These are phyloP conservation scores for Heliosperma pusillum DNA, from an alignment of 148 eudicot species.

Conservation along the genomic window DNA sequence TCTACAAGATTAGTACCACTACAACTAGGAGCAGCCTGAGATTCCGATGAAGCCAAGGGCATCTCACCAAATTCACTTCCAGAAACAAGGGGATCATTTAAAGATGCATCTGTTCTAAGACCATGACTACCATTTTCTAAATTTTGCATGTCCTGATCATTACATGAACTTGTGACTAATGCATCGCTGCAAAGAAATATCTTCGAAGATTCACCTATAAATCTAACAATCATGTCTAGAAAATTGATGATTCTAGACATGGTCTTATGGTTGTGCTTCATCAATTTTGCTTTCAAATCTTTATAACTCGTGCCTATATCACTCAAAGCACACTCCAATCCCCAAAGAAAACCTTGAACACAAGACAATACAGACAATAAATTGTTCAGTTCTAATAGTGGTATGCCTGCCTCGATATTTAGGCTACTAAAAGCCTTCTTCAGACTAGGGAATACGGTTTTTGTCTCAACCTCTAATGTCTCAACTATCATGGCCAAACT, in stretches of 20 bases:
- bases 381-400: slow-evolving; percentile 34
- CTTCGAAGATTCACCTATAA: slow-evolving; percentile 31
- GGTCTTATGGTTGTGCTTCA: slow-evolving; percentile 33
- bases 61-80: too few species aligned
- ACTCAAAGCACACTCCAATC: slow-evolving; percentile 56
- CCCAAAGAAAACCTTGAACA: slow-evolving; percentile 66
- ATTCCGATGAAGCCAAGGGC: too few species aligned
- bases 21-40: too few species aligned
- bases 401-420: slow-evolving; percentile 16
- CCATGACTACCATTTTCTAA: slow-evolving; percentile 20
- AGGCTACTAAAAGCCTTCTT: slow-evolving; percentile 24
- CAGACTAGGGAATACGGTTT: slow-evolving; percentile 20
- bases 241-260: slow-evolving; percentile 40
- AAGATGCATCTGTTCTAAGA: too few species aligned
- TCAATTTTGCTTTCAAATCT: slow-evolving; percentile 32
- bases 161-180: slow-evolving; percentile 13
- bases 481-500: slow-evolving; percentile 42
- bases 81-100: too few species aligned
- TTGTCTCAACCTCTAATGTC: slow-evolving; percentile 42
- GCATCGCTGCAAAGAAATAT: slow-evolving; percentile 41
- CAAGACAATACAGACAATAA: slow-evolving; percentile 53
- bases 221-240: slow-evolving; percentile 36
- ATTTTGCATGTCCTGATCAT: slow-evolving; percentile 24
- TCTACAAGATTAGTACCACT: slow-evolving; percentile 21
- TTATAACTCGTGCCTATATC: slow-evolving; percentile 25